Evolutionary conservation across 805 yeast species (phyloP), one percentile per base, ranked within the genome.

Genomic region (Teunomyces atbi): DNA sequence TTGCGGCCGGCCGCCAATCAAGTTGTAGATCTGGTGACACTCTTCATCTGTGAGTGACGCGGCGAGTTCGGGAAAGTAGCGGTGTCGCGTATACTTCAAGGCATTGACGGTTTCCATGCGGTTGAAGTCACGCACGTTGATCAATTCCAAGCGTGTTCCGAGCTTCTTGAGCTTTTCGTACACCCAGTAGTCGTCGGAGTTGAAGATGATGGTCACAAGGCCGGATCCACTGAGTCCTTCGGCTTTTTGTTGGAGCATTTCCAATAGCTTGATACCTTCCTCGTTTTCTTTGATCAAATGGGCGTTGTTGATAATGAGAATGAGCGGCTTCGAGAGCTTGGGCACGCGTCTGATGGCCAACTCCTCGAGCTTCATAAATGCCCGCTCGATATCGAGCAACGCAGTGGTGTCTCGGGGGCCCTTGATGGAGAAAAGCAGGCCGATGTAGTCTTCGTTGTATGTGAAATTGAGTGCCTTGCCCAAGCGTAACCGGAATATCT

Each of bases 331-430:
- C 5, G 64, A 58, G 32, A 67, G 63, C 10, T 65, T 54, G 6
- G 69, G 61, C 1, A 69, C 73, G 45, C 83, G 63, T 41, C 60
- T 53, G 2, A 84, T 68, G 0, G 95, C 90, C 20, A 87, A 83
- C 53, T 81, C 81, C 57, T 89, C 95, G 7, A 88, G 65, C 52
- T 84, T 84, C 49, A 81, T 78, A 62, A 89, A 85, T 0, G 94
- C 95, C 41, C 96, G 70, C 60, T 88, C 96, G 37, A 88, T 87
- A 58, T 87, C 96, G 33, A 87, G 66, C 41, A 87, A 62, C 0
- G 94, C 92, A 0, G 91, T 86, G 4, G 94, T 84, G 51, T 88
- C 96, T 47, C 96, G 73, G 10, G 95, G 96, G 0, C 96, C 96
- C 23, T 88, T 68, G 41, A 88, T 85, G 12, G 89, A 83, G 54